Base-by-base conservation (phyloP, 805 yeast genomes). In the Saccharomycopsis sp. region DNA sequence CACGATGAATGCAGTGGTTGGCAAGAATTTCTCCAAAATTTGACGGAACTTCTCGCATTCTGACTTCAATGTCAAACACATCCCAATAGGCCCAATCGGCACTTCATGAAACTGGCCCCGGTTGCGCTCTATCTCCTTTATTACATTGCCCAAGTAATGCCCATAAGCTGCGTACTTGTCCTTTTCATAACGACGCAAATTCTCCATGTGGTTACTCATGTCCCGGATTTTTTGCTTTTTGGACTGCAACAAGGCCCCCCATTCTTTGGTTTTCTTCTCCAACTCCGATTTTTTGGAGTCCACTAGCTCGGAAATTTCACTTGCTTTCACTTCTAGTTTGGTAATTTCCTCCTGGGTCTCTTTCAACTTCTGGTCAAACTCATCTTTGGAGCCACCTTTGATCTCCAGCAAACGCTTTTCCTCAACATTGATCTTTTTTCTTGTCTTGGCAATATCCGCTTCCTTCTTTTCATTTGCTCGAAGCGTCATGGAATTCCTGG, bases 71-170 rank as follows among this genome's bases (percentile, higher is more conserved):
- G 71, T 64, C 2, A 86, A 64, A 45, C 62, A 61, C 3, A 65
- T 49, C 1, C 95, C 96, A 2, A 89, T 48, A 0, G 98, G 98
- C 0, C 97, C 97, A 13, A 80, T 57, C 0, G 95, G 94, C 26
- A 12, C n/a, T n/a, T 10, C 7, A 4, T 23, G 8, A 0, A 49
- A 35, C 10, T 62, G 61, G 2, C 55, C n/a, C n/a, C n/a, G n/a
- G n/a, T n/a, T n/a, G n/a, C n/a, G n/a, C n/a, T n/a, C n/a, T n/a
- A n/a, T n/a, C n/a, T 62, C 71, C 3, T 53, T 48, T 18, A 77
- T 50, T 5, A 79, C 53, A 2, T 43, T 36, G 6, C 58, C 58
- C 54, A 76, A 68, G 4, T 62, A 59, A 1, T 46, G 47, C 5
- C 79, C 80, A 65, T 75, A 80, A 1, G 77, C 71, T 9, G 67